These are phyloP conservation scores for Candolleomyces eurysporus DNA, from an alignment of 768 basidiomycete species.

Conservation along the genomic window DNA sequence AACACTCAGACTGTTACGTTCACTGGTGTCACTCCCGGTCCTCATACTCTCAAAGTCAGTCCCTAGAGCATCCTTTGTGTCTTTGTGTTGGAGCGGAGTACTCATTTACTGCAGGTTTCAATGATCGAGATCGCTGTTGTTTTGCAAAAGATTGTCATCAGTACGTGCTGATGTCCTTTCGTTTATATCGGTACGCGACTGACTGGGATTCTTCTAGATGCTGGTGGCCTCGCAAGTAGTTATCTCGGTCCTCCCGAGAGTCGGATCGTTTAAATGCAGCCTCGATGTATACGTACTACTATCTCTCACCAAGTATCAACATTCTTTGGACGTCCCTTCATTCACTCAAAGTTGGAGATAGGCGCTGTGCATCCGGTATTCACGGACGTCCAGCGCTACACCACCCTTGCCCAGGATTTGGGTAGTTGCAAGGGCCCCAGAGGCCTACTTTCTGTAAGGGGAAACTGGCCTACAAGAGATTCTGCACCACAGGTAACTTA, in stretches of 20 bases:
- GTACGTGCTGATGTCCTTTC: constrained; percentile 26
- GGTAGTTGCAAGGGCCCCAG: too few relatives aligned
- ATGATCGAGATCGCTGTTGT: constrained; percentile 61
- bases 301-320: neutral
- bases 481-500: too few relatives aligned
- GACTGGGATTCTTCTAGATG: too few relatives aligned
- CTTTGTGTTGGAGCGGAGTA: neutral
- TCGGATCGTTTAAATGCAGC: too few relatives aligned
- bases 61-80: neutral
- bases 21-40: constrained; percentile 42
- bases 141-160: constrained; percentile 59
- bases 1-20: constrained; percentile 40
- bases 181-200: neutral
- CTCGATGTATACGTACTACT: too few relatives aligned
- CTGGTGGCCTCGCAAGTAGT: too few relatives aligned
- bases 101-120: constrained; percentile 34
- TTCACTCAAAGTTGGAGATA: neutral
- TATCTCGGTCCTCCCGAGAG: too few relatives aligned
- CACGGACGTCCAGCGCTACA: too few relatives aligned
- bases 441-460: too few relatives aligned
- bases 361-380: too few relatives aligned
- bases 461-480: too few relatives aligned
- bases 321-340: neutral
- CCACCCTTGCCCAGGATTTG: too few relatives aligned
- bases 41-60: constrained; percentile 57